Evolutionary conservation across 2,329 filamentous ascomycete genomes (phyloP).

Genomic region (Alternaria ventricosa): DNA sequence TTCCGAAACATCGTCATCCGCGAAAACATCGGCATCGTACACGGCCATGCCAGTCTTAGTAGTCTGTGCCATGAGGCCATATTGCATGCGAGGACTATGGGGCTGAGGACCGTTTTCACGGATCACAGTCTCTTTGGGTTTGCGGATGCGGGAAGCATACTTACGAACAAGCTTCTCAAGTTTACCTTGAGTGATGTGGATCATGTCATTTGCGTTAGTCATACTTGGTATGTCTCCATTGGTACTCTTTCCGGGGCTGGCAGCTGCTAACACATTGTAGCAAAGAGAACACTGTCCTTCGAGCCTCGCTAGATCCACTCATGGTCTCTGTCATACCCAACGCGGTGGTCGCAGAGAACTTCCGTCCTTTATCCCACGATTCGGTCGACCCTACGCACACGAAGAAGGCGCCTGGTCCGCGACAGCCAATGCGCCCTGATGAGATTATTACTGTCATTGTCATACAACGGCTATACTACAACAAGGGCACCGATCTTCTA

Average conservation of each 20-base stretch:
- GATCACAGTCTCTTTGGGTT: constrained; percentile 98
- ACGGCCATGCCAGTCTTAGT: constrained; percentile 94
- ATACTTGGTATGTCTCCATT: constrained; percentile 76
- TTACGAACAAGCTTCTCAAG: constrained; percentile 96
- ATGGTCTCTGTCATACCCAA: constrained; percentile 99
- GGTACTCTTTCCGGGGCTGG: not conserved
- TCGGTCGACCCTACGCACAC: constrained; percentile 26
- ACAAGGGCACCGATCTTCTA: constrained; percentile 97
- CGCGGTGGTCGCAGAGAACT: constrained; percentile 95
- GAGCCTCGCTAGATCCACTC: constrained; percentile 90
- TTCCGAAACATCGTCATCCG: constrained; percentile 95
- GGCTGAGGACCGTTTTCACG: constrained; percentile 91
- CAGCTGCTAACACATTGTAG: constrained; percentile 55
- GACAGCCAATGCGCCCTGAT: constrained; percentile 75
- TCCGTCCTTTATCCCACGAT: constrained; percentile 69
- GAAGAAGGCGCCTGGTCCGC: constrained; percentile 59
- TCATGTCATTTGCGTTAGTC: constrained; percentile 97
- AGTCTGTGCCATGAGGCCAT: constrained; percentile 95
- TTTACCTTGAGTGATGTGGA: constrained; percentile 96
- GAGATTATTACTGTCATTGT: constrained; percentile 96
- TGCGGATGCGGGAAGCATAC: constrained; percentile 91
- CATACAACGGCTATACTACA: constrained; percentile 96
- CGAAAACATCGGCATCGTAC: constrained; percentile 94
- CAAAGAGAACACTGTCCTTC: constrained; percentile 96
- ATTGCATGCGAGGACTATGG: constrained; percentile 94